Base-by-base conservation (phyloP, 169 alveolate genomes). In the Plasmodium fragile region DNA sequence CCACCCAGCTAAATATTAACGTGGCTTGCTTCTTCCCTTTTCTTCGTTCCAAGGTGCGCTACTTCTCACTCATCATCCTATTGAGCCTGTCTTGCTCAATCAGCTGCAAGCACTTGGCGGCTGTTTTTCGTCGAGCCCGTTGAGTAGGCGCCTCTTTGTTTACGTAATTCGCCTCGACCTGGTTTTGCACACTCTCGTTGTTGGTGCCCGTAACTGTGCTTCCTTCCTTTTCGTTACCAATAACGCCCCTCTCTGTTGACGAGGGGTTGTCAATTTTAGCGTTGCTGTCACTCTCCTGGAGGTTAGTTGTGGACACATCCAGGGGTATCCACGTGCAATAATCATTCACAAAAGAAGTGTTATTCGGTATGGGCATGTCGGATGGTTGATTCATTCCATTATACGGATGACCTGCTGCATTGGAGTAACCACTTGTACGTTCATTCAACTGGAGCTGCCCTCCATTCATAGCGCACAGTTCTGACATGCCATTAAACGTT, bases 91-190 rank as follows among this genome's bases (percentile, higher is more conserved):
- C 94, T 30, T 91, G 91, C 53, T 91, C 94, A 80, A 91, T 91
- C 49, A 91, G 52, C 45, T 91, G 11, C 72, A 91, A 80, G 82
- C 94, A 91, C 65, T 81, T 91, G 53, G 70, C 59, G 30, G 94
- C 94, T 8, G 94, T 91, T 91, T 91, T 91, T 43, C 94, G 34
- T 2, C 94, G 94, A 32, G 25, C 94, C n/a, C 94, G 69, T 91
- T 91, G 94, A 81, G 55, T 78, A 45, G 93, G 22, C 49, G 77
- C n/a, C 4, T 52, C 80, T 18, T 81, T 69, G 65, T 87, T 52
- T 78, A 81, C 36, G 28, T 10, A 28, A 41, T 53, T 83, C 45
- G 49, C 49, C 22, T 53, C 81, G 3, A 28, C 28, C 28, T 52
- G 45, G 43, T 6, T 11, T 83, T 69, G 75, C 34, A 41, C 16